Evolutionary conservation across 208 protist genomes (phyloP), one percentile per base, ranked within the genome.

Genomic region (Leptomonas seymouri): DNA sequence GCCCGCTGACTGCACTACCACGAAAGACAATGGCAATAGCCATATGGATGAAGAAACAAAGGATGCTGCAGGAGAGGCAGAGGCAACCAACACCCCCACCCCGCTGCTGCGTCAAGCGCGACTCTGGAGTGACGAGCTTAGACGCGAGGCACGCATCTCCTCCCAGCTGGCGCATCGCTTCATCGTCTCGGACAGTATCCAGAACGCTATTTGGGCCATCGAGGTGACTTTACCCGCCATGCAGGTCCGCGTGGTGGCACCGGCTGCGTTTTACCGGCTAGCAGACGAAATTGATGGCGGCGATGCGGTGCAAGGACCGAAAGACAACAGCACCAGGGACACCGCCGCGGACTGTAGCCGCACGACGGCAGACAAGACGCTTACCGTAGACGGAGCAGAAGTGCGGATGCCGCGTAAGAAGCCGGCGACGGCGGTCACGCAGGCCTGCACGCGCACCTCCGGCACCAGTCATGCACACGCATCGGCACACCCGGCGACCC

Each of bases 201-300:
- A 65, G 36, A 83, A 94, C 64, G 77, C 88, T 8, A 84, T 94
- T 44, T 94, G 85, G 84, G 82, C 84, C 1, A 42, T 91, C 34
- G 74, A 85, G 34, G 81, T 87, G 14, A 30, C 66, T 49, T 46
- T 82, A 28, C 67, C 60, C 6, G 3, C 60, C 18, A 69, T 73
- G 67, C 53, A 60, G 28, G 71, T 80, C 48, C 68, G 69, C 12
- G 69, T 63, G 0, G 56, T 80, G 9, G 36, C 69, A 18, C 69
- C 74, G 8, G 67, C 69, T 21, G 71, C 74, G 44, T 70, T 80
- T 44, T 80, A 72, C 36, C 12, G 42, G 1, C 14, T 58, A 14
- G 44, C 59, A 9, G 56, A 69, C 23, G 58, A 67, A 23, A 44
- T 48, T 0, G 48, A 55, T 14, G 60, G 59, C 9, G 62, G 27